Conservation (phyloP, 2,329 filamentous ascomycete species). For the Lecanicillium sp. region DNA sequence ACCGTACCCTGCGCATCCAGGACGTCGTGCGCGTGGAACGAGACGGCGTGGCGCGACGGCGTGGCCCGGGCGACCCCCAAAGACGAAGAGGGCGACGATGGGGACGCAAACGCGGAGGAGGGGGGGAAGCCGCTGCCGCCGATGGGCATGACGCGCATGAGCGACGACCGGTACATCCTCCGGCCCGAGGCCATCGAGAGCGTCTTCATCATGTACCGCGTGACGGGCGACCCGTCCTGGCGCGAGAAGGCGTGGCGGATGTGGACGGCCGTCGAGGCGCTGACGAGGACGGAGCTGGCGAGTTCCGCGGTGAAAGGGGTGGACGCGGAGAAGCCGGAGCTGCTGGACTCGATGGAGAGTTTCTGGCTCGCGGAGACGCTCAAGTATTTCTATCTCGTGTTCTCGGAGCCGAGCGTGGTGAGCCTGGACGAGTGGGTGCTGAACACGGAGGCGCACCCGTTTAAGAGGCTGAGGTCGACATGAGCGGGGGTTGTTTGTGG, state of each 20-base stretch:
- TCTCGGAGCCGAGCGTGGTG: slow-evolving; percentile 55
- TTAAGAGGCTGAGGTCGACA: slow-evolving; percentile 22
- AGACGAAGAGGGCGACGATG: slow-evolving; percentile 23
- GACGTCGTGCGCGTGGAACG: slow-evolving; percentile 29
- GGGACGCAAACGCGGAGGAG: no score
- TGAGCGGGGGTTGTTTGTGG: neutral
- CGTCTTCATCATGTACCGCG: slow-evolving; percentile 48
- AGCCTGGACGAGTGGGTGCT: slow-evolving; percentile 65
- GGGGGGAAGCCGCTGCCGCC: no score
- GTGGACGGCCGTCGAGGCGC: slow-evolving; percentile 41
- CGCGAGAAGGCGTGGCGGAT: slow-evolving; percentile 49
- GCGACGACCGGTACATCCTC: slow-evolving; percentile 46
- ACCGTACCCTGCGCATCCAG: slow-evolving; percentile 33
- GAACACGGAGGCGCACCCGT: slow-evolving; percentile 49
- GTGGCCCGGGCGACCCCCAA: slow-evolving; percentile 20
- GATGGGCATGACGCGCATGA: slow-evolving; percentile 57
- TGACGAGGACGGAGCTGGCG: slow-evolving; percentile 41
- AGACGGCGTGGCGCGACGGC: slow-evolving; percentile 20
- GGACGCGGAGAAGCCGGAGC: slow-evolving; percentile 18
- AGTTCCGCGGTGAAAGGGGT: slow-evolving; percentile 44
- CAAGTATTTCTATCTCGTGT: slow-evolving; percentile 71
- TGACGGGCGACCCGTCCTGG: slow-evolving; percentile 41
- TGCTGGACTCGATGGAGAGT: slow-evolving; percentile 60
- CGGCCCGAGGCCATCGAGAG: slow-evolving; percentile 48
- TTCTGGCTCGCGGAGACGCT: slow-evolving; percentile 71